Conservation (phyloP, 176 grass and related monocot genomes). For the Calamus simplicifolius region DNA sequence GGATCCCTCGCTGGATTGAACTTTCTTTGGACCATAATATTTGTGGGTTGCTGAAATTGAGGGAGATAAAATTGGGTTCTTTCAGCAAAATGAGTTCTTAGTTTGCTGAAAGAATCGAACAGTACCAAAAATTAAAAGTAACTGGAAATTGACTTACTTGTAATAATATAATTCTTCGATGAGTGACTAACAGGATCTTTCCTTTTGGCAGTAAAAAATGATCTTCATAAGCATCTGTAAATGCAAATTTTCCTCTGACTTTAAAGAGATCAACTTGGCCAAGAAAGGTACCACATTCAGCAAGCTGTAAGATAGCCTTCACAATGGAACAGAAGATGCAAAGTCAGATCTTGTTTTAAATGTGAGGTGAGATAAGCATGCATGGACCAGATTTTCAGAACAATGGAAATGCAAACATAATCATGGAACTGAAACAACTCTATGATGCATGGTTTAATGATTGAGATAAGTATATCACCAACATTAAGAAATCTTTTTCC, state of each 20-base stretch:
- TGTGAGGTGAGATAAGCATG: no score
- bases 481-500: no score
- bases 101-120: no score
- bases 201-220: conserved; percentile 89
- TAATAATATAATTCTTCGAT: conserved; percentile 72
- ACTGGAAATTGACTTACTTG: conserved; percentile 35
- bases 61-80: conserved; percentile 17
- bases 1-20: conserved; percentile 94
- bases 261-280: conserved; percentile 99
- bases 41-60: conserved; percentile 67
- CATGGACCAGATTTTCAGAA: no score
- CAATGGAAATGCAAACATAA: no score
- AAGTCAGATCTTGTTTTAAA: neutral
- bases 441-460: no score
- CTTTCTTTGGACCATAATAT: conserved; percentile 61
- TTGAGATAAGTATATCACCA: no score
- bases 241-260: conserved; percentile 93
- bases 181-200: conserved; percentile 77
- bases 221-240: conserved; percentile 94
- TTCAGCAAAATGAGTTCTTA: no score
- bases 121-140: no score
- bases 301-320: conserved; percentile 87
- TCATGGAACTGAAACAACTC: no score
- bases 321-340: conserved; percentile 7
- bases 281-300: conserved; percentile 86